These are phyloP conservation scores for Xylaria sp. DNA, from an alignment of 2,329 filamentous ascomycete species.

Conservation along the genomic window DNA sequence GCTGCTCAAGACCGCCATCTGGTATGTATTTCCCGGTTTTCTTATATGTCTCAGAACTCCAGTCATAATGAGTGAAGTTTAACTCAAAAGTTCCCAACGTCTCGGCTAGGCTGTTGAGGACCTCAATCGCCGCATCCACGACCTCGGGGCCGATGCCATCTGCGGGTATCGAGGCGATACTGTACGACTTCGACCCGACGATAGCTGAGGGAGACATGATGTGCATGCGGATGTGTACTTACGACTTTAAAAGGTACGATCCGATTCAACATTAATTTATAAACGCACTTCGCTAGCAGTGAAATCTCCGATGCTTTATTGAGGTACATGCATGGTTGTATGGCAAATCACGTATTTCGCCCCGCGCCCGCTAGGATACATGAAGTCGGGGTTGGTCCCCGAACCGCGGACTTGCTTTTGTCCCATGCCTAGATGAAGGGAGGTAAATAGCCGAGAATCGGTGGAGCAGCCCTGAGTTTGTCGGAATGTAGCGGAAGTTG, in stretches of 20 bases:
- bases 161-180: slow-evolving; percentile 69
- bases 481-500: slow-evolving; percentile 10
- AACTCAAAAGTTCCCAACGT: slow-evolving; percentile 68
- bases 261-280: not conserved
- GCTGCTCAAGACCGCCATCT: slow-evolving; percentile 64
- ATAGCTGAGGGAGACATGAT: slow-evolving; percentile 39
- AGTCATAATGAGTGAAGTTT: slow-evolving; percentile 71
- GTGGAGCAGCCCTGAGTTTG: slow-evolving; percentile 22
- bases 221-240: not conserved
- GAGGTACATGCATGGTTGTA: not conserved
- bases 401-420: slow-evolving; percentile 17
- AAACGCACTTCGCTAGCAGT: not conserved
- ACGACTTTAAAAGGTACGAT: not conserved
- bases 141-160: slow-evolving; percentile 73
- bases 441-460: not conserved
- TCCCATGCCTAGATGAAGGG: not conserved
- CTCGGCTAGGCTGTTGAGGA: slow-evolving; percentile 64
- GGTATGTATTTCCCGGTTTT: slow-evolving; percentile 73
- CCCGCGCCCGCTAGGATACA: not conserved
- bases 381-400: not conserved
- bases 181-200: slow-evolving; percentile 52
- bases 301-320: not conserved
- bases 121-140: slow-evolving; percentile 68
- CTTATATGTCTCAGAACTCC: slow-evolving; percentile 74
- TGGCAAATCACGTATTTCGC: not conserved